Percentiles rank a stretch among this genome's conserved stretches.
Conservation (phyloP, 176 grass and related monocot species). For the Chrysopogon serrulatus region DNA sequence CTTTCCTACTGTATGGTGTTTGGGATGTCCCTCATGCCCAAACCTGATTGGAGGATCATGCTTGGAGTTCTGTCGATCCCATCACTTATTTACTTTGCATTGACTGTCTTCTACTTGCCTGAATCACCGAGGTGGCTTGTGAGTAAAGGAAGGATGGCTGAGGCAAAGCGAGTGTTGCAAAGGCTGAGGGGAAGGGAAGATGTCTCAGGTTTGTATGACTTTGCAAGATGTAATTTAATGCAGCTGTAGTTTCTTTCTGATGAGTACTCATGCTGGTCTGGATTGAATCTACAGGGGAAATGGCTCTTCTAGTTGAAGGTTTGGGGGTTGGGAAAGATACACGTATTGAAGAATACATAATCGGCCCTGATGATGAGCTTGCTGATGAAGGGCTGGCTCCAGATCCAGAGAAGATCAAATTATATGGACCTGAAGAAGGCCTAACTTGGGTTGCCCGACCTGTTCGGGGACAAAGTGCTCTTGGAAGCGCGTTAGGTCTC, state of each 20-base stretch:
- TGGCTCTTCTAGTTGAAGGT: conserved; percentile 97
- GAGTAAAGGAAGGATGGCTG: conserved; percentile 87
- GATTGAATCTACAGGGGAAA: conserved; percentile 69
- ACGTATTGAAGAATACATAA: conserved; percentile 84
- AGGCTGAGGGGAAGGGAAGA: conserved; percentile 74
- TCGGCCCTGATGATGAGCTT: conserved; percentile 67
- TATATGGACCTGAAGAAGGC: conserved; percentile 84
- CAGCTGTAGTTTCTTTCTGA: not conserved
- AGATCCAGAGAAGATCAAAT: conserved; percentile 69
- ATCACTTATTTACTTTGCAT: conserved; percentile 72
- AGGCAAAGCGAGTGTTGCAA: conserved; percentile 77
- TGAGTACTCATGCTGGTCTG: not conserved
- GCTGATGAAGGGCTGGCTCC: conserved; percentile 55
- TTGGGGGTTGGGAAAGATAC: conserved; percentile 76
- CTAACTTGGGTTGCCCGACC: conserved; percentile 82
- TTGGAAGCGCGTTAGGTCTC: conserved; percentile 67
- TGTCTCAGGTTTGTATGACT: conserved; percentile 70
- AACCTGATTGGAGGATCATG: conserved; percentile 91
- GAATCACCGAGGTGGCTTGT: conserved; percentile 98
- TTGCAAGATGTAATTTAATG: not conserved
- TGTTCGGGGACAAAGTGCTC: conserved; percentile 64
- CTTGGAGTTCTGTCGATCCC: conserved; percentile 91
- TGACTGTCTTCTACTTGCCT: conserved; percentile 92
- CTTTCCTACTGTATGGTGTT: conserved; percentile 99
- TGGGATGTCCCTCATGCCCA: conserved; percentile 71